A percentile compares a stretch with the other conserved stretches of the same genome.
Evolutionary conservation across 1,284 basidiomycete genomes (phyloP).

Genomic region (Apiotrichum siamense): DNA sequence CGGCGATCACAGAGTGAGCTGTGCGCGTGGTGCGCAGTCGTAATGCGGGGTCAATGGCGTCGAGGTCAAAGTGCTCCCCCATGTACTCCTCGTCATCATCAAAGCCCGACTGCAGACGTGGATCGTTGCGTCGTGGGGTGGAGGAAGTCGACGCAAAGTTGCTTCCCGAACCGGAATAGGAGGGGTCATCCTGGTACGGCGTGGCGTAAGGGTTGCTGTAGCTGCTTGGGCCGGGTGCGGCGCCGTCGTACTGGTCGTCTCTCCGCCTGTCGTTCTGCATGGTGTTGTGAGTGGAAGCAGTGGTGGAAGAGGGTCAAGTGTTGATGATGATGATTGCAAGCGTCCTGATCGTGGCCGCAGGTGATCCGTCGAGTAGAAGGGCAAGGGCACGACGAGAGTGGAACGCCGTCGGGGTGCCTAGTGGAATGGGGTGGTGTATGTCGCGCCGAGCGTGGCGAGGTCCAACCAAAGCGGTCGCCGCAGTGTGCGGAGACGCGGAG

Average conservation of each 20-base stretch:
- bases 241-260: neutral
- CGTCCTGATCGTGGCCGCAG: too few species aligned
- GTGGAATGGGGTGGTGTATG: neutral
- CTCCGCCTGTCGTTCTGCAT: neutral
- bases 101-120: neutral
- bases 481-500: too few species aligned
- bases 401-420: neutral
- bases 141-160: neutral
- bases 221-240: neutral
- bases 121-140: neutral
- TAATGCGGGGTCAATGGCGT: constrained; percentile 70
- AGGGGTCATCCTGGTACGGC: neutral
- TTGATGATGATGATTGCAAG: neutral
- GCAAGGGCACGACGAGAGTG: neutral
- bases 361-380: too few species aligned
- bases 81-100: neutral
- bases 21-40: constrained; percentile 80
- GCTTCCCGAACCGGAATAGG: neutral
- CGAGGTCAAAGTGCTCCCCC: constrained; percentile 33
- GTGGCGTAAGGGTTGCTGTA: neutral
- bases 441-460: too few species aligned
- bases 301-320: neutral
- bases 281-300: neutral
- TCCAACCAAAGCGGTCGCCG: too few species aligned
- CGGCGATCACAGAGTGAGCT: constrained; percentile 78